Base-by-base conservation (phyloP, 2,329 filamentous ascomycete species). In the Fusarium pseudoanthophilum region DNA sequence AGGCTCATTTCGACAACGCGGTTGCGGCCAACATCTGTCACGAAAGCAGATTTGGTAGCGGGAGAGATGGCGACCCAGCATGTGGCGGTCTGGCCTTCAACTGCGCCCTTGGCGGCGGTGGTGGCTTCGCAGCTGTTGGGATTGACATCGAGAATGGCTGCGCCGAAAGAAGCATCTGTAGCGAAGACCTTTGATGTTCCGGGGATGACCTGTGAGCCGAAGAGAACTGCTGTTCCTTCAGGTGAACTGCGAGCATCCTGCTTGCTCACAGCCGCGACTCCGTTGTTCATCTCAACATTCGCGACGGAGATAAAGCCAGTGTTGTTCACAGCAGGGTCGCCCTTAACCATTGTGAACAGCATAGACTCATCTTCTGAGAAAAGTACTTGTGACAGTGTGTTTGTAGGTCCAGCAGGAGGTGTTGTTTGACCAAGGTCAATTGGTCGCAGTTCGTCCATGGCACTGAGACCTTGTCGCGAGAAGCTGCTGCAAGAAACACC, bases 261-360 rank as follows among this genome's bases (percentile, higher is more conserved):
- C 20, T 80, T 53, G 80, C 74, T 62, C 71, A 71, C 30, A 55
- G 16, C 13, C 20, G 59, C 34, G 7, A 32, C 65, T 10, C 40
- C 26, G 5, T 53, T 52, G 13, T 20, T 11, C 16, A 20, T 11
- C n/a, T 76, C 48, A 1, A 91, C 84, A 0, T 84, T 72, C 67
- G 89, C 90, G 1, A 84, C 79, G 0, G 87, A 86, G 16, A 92
- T 65, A 73, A 89, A 91, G 1, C 90, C 89, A 0, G 85, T 88
- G 59, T 87, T 89, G 77, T 89, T 89, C 9, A 79, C 80, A 0
- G 82, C 73, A 0, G 87, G 87, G 61, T 91, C 84, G 3, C 90
- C 90, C 79, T 92, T 92, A 45, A 92, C 88, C 2, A 87, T 90
- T 0, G 87, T 84, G 57, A 87, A 84, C 1, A 92, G 80, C 4